Evolutionary conservation across 805 yeast species (phyloP).

Genomic region (Kluyveromyces nonfermentans): DNA sequence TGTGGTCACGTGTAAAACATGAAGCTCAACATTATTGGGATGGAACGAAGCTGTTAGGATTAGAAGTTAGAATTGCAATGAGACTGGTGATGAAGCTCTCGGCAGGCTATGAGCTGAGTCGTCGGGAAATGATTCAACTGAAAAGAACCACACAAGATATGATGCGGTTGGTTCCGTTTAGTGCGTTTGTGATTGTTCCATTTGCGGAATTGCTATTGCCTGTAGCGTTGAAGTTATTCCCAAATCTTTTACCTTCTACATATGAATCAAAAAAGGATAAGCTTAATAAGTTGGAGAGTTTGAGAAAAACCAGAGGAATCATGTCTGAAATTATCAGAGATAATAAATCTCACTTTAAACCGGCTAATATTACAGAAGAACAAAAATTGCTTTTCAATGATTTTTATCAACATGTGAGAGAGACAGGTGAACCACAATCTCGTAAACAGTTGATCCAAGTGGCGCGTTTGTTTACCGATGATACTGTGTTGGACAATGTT

Average conservation of each 20-base stretch:
- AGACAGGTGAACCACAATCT: conserved; percentile 51
- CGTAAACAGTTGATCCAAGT: conserved; percentile 68
- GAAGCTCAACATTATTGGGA: conserved; percentile 91
- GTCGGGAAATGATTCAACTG: conserved; percentile 84
- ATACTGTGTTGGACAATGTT: conserved; percentile 83
- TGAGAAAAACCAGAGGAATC: conserved; percentile 53
- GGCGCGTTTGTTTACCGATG: conserved; percentile 88
- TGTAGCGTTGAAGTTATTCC: conserved; percentile 83
- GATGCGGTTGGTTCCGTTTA: conserved; percentile 82
- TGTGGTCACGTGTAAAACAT: conserved; percentile 83
- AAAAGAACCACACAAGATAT: conserved; percentile 82
- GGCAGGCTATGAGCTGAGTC: conserved; percentile 81
- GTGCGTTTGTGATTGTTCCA: conserved; percentile 82
- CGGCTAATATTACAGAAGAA: conserved; percentile 54
- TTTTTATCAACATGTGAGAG: conserved; percentile 65
- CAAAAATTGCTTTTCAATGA: conserved; percentile 70
- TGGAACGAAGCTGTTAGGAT: conserved; percentile 88
- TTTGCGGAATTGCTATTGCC: conserved; percentile 92
- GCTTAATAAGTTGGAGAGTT: conserved; percentile 45
- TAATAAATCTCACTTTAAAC: conserved; percentile 58
- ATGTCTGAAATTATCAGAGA: conserved; percentile 58
- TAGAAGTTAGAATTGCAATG: conserved; percentile 77
- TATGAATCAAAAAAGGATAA: conserved; percentile 60
- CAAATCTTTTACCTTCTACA: conserved; percentile 88
- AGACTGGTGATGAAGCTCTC: conserved; percentile 73